Conservation (phyloP, 768 basidiomycete genomes). For the Hygrophorus pudorinus region DNA sequence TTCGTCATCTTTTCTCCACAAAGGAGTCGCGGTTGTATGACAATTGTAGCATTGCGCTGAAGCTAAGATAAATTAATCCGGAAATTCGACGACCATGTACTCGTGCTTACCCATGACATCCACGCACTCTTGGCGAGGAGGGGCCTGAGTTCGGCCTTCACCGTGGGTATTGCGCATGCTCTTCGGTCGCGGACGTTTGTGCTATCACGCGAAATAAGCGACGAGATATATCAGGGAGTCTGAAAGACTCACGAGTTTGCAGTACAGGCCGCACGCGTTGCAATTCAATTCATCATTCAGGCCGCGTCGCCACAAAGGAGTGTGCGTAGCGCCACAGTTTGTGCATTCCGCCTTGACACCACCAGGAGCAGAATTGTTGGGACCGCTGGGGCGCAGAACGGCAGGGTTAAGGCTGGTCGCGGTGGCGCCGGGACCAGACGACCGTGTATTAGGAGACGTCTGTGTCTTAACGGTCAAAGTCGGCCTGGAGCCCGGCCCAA, state of each 20-base stretch:
- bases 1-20: slow-evolving; percentile 88
- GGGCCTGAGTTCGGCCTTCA: slow-evolving; percentile 55
- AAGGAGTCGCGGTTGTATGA: slow-evolving; percentile 80
- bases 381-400: too few species aligned
- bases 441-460: too few species aligned
- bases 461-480: slow-evolving; percentile 55
- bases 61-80: slow-evolving; percentile 21
- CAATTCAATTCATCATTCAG: too few species aligned
- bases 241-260: slow-evolving; percentile 49
- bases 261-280: too few species aligned
- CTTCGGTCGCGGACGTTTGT: slow-evolving; percentile 83
- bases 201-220: slow-evolving; percentile 30
- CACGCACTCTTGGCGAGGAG: slow-evolving; percentile 58
- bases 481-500: slow-evolving; percentile 49
- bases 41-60: slow-evolving; percentile 85
- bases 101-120: slow-evolving; percentile 56
- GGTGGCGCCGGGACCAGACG: too few species aligned
- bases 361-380: too few species aligned
- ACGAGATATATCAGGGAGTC: background rate
- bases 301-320: too few species aligned
- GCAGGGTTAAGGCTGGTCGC: too few species aligned
- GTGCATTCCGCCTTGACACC: too few species aligned
- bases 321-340: too few species aligned
- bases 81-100: slow-evolving; percentile 19
- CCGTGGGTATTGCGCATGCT: slow-evolving; percentile 74